Evolutionary conservation across 768 basidiomycete species (phyloP).

Genomic region (Lactifluus piperatus): DNA sequence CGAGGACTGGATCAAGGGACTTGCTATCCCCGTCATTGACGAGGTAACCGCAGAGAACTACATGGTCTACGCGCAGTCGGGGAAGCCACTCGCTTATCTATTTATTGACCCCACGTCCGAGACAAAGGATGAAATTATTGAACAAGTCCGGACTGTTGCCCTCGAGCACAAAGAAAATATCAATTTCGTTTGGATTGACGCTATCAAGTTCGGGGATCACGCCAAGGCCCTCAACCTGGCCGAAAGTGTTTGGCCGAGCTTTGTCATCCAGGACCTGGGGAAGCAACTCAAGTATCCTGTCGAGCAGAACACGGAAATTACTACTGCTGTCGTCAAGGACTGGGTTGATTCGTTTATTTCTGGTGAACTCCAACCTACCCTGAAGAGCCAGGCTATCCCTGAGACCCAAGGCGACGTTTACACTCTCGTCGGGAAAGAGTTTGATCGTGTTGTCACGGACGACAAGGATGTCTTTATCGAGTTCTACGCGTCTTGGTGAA

Average conservation of each 20-base stretch:
- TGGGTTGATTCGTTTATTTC: constrained; percentile 59
- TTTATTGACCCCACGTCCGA: constrained; percentile 79
- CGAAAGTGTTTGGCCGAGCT: constrained; percentile 84
- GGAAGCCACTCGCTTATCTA: constrained; percentile 87
- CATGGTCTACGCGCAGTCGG: constrained; percentile 66
- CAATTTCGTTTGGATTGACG: constrained; percentile 99
- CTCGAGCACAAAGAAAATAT: constrained; percentile 74
- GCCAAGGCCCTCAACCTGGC: constrained; percentile 86
- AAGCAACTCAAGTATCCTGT: constrained; percentile 87
- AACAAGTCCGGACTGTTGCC: constrained; percentile 66
- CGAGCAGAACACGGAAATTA: constrained; percentile 57
- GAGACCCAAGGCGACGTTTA: constrained; percentile 77
- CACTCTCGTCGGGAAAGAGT: constrained; percentile 79
- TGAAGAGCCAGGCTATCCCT: constrained; percentile 89
- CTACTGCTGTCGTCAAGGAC: constrained; percentile 44
- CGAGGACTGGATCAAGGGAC: constrained; percentile 68
- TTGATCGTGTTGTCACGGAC: constrained; percentile 78
- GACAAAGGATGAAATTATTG: constrained; percentile 55
- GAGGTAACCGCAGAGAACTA: constrained; percentile 96
- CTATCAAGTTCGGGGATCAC: constrained; percentile 90
- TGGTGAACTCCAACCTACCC: constrained; percentile 67
- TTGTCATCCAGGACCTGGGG: constrained; percentile 83
- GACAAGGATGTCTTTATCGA: constrained; percentile 93
- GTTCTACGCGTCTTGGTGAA: constrained; percentile 94
- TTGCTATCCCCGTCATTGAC: constrained; percentile 81